These are phyloP conservation scores for Blastobotrys capitulatus DNA, from an alignment of 1,139 yeast genomes.

Conservation along the genomic window DNA sequence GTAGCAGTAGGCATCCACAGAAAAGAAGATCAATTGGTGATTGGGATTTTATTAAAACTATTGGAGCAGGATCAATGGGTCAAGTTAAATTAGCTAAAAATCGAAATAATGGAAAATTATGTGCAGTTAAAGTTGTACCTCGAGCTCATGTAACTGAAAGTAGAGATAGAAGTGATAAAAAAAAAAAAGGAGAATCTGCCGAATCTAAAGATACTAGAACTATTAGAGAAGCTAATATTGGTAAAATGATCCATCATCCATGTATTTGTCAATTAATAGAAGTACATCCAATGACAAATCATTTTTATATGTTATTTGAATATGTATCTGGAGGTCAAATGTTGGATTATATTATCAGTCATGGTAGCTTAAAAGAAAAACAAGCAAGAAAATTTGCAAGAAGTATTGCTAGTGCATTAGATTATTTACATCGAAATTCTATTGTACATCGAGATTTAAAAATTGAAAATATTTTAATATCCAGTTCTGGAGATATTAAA, in stretches of 20 bases:
- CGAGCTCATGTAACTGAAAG: constrained; percentile 63
- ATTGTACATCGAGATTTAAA: constrained; percentile 95
- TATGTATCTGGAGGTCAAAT: constrained; percentile 97
- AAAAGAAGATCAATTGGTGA: constrained; percentile 88
- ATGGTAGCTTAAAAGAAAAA: constrained; percentile 88
- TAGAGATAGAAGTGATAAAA: constrained; percentile 35
- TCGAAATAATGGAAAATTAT: constrained; percentile 70
- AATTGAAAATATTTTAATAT: constrained; percentile 93
- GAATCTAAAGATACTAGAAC: constrained; percentile 89
- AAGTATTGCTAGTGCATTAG: constrained; percentile 92
- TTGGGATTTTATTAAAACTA: constrained; percentile 92
- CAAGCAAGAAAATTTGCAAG: constrained; percentile 94
- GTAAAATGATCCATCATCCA: constrained; percentile 85
- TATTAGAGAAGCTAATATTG: constrained; percentile 90
- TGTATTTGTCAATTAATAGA: constrained; percentile 89
- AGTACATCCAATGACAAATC: constrained; percentile 94
- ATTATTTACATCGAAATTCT: constrained; percentile 87
- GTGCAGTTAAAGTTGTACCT: constrained; percentile 51
- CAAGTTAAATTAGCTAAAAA: constrained; percentile 93
- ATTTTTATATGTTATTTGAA: constrained; percentile 94
- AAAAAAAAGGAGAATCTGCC: constrained; percentile 76
- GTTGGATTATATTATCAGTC: constrained; percentile 95
- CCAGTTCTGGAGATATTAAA: constrained; percentile 88
- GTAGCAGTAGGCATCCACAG: constrained; percentile 1
- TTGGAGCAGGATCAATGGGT: constrained; percentile 99